Base-by-base conservation (phyloP, 352 stramenopile genomes). In the Pythium insidiosum region DNA sequence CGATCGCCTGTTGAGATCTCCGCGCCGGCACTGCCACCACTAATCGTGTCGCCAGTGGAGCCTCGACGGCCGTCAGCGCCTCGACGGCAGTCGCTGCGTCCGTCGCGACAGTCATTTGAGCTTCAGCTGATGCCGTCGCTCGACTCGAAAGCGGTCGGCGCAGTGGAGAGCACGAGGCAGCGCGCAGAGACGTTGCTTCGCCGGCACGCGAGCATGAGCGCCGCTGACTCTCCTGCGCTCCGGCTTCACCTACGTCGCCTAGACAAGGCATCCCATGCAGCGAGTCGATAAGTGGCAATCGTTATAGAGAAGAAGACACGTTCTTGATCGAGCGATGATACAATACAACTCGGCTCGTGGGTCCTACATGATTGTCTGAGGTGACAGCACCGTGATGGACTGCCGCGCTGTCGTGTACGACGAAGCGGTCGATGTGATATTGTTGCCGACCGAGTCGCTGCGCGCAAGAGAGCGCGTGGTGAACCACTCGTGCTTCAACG, bases 401-500 rank as follows among this genome's bases (percentile, higher is more conserved):
- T 38, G 24, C 2, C 50, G 53, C 11, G 56, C 40, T 3, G 56
- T 46, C 28, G 63, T 67, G 16, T 36, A 22, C 6, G 43, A 18
- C 15, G 20, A 21, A 15, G 20, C 26, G 16, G 24, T 10, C 33
- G 34, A 13, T 9, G 28, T 23, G 23, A 43, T n/a, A 26, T 42
- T 29, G 3, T 26, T 31, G 9, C 38, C 34, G 2, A 49, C 33
- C 20, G 58, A 58, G 4, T 66, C 45, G 9, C 52, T 43, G 0
- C 53, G 49, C 13, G 41, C 33, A 15, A 50, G 15, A n/a, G n/a
- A n/a, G 1, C 22, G 49, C 28, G 43, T 4, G 5, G 48, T 43
- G 38, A 96, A 96, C 78, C 84, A 95, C n/a, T 74, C 60, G 55
- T 95, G 85, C 13, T 61, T 42, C 22, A 91, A 66, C 23, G 85